phyloP scores from a whole-genome alignment of 306 rosid species.

The Cicer bijugum region DNA sequence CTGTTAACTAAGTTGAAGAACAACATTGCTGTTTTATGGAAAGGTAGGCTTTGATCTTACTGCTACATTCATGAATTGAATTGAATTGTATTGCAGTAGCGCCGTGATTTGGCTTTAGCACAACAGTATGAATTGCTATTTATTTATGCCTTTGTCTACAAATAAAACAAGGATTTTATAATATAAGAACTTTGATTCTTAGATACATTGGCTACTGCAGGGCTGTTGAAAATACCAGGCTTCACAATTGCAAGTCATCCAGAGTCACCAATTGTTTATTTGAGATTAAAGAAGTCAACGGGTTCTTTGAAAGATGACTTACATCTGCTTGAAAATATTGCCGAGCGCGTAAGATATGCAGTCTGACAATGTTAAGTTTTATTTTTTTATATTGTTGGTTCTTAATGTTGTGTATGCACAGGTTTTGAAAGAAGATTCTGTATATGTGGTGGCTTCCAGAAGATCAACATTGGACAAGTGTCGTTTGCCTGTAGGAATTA shows the following conservation, averaged over 20 bases:
- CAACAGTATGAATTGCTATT: constrained; percentile 6
- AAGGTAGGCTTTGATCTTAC: constrained; percentile 64
- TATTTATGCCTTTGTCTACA: constrained; percentile 6
- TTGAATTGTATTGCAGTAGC: constrained; percentile 22
- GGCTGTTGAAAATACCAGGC: constrained; percentile 65
- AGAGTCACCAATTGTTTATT: constrained; percentile 87
- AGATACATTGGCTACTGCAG: constrained; percentile 57
- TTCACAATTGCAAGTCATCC: constrained; percentile 73
- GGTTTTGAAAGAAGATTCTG: constrained; percentile 78
- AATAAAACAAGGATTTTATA: constrained; percentile 3
- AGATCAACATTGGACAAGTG: constrained; percentile 87
- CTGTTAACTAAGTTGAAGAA: constrained; percentile 71
- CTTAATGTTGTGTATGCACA: constrained; percentile 46
- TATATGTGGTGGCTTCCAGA: constrained; percentile 70
- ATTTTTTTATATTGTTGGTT: constrained; percentile 34
- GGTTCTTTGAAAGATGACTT: constrained; percentile 69
- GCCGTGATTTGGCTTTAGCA: constrained; percentile 28
- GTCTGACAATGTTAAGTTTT: constrained; percentile 25
- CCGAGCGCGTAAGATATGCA: constrained; percentile 63
- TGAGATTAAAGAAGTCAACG: constrained; percentile 70
- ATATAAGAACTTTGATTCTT: constrained; percentile 34
- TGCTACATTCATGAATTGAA: neutral
- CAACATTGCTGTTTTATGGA: constrained; percentile 65
- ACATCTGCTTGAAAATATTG: constrained; percentile 72
- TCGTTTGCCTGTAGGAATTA: constrained; percentile 76